Base-by-base conservation (phyloP, 768 basidiomycete species). In the Phanerochaete carnosa region DNA sequence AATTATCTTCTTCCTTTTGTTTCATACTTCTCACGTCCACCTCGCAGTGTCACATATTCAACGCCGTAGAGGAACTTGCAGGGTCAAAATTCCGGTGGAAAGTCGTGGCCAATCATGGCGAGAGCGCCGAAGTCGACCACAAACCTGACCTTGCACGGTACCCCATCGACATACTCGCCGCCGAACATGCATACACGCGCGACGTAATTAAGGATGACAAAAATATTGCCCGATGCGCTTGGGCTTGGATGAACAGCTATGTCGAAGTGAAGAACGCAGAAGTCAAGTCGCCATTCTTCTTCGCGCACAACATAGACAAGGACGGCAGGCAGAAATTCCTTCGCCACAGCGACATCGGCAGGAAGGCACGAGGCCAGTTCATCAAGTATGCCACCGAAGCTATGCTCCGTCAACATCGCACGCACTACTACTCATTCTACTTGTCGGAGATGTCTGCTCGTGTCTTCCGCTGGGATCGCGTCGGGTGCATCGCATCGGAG, bases 391-490 rank as follows among this genome's bases (percentile, higher is more conserved):
- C 43, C 4, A 2, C 43, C 2, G 47, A 49, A 49, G 25, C 26
- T 26, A 19, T n/a, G 47, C 47, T 49, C 13, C 4, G 52, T 54
- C n/a, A n/a, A n/a, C n/a, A n/a, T n/a, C n/a, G n/a, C n/a, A n/a
- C n/a, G n/a, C n/a, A n/a, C n/a, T n/a, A n/a, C n/a, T n/a, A n/a
- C n/a, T n/a, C n/a, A n/a, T n/a, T n/a, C n/a, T n/a, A n/a, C n/a
- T n/a, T n/a, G 26, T 15, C 19, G 19, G 52, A 3, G 15, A 15
- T 11, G 4, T 2, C 7, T 22, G 58, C 51, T 7, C 58, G 58
- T 1, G 16, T 59, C 15, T 37, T 53, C 12, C 51, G 58, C 22
- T 59, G 58, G 58, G 58, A 59, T 9, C 47, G 25, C n/a, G 47
- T 13, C 4, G 47, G 47, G n/a, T n/a, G n/a, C 4, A 25, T 49